These are phyloP conservation scores for Crithidia fasciculata DNA, from an alignment of 208 protist genomes.

Conservation along the genomic window DNA sequence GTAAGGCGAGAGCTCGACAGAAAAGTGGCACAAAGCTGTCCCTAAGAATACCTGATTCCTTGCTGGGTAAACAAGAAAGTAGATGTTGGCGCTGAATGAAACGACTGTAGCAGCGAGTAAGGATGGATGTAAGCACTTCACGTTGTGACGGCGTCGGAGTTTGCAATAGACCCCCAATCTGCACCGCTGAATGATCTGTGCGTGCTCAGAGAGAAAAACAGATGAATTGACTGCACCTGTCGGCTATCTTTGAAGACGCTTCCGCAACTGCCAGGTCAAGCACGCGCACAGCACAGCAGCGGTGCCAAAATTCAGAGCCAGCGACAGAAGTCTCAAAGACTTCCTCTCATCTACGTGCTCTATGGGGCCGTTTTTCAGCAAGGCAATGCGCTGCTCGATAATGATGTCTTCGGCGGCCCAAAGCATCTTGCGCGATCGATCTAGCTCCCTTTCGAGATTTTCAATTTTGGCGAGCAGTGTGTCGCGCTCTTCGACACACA, in stretches of 20 bases:
- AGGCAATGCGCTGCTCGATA: slow-evolving; percentile 8
- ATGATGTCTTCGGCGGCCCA: slow-evolving; percentile 28
- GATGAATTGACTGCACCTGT: too few relatives aligned
- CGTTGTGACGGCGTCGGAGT: too few relatives aligned
- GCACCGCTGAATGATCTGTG: too few relatives aligned
- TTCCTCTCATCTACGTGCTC: background rate
- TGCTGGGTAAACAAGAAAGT: too few relatives aligned
- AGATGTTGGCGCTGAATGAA: too few relatives aligned
- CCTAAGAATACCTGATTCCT: too few relatives aligned
- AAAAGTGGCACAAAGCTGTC: too few relatives aligned
- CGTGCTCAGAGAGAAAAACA: too few relatives aligned
- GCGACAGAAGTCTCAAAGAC: background rate
- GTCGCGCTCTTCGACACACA: background rate
- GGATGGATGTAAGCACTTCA: too few relatives aligned
- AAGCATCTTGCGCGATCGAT: background rate
- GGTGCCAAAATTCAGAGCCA: background rate
- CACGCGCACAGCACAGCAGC: background rate
- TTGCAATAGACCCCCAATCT: too few relatives aligned
- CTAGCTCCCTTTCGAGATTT: slow-evolving; percentile 4
- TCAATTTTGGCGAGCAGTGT: background rate
- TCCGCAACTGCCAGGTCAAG: background rate
- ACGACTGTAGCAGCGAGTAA: too few relatives aligned
- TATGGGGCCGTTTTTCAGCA: background rate
- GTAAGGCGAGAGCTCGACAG: too few relatives aligned
- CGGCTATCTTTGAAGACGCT: background rate